Evolutionary conservation across 768 basidiomycete species (phyloP), one percentile per base, ranked within the genome.

Genomic region (Dentipellis fragilis): DNA sequence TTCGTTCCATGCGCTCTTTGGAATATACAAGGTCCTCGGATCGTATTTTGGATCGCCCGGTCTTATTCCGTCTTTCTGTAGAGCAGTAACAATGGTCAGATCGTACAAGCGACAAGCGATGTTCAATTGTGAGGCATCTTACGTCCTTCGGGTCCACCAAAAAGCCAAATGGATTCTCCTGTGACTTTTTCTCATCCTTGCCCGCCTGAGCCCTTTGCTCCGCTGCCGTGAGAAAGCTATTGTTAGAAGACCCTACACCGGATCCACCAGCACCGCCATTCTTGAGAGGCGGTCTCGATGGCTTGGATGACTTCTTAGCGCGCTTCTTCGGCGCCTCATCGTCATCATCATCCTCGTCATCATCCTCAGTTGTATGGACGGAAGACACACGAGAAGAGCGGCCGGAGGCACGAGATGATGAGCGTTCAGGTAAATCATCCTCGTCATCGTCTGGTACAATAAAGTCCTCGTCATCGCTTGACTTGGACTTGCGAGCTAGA

Each of bases 31-130:
- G 0, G 96, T 96, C 50, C 94, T 75, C 6, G 90, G 90, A 64
- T 99, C 95, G 63, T 97, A 98, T 12, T 85, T 81, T 0, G 87
- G 82, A 58, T 95, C 80, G n/a, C 80, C 82, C 22, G 90, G 89
- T 54, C 78, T 74, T 51, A 80, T 74, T 1, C 84, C 80, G 62
- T 96, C 91, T 76, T 87, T 93, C 90, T 93, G 60, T 16, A 52
- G 23, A 45, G 16, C 17, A 42, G 46, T 3, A 8, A 59, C 14
- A 46, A 29, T 52, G 17, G 46, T 16, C 2, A 55, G 21, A 10
- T 38, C 14, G 21, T 9, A 10, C 2, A 17, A n/a, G 12, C 50
- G 16, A 10, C 21, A 38, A 10, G 21, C 14, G 39, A 39, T 0
- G 7, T 14, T 4, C n/a, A n/a, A 29, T 6, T 29, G 29, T 29